Evolutionary conservation across 352 stramenopile genomes (phyloP), one percentile per base, ranked within the genome.

Genomic region (Phytophthora ohioensis): DNA sequence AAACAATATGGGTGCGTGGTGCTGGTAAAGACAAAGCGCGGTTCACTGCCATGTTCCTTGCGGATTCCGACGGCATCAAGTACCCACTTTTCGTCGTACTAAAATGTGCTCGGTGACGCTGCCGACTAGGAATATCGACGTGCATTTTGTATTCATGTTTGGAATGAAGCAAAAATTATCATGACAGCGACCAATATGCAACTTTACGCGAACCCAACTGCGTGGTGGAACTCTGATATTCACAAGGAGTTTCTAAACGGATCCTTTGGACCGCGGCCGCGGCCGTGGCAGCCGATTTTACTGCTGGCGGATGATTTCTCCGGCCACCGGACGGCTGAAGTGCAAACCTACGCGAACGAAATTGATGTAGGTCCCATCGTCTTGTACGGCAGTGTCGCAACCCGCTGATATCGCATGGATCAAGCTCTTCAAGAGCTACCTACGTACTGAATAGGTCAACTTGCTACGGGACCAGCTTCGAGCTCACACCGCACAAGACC

Each of bases 111-210:
- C 49, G 49, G 54, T 30, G 54, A 52, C 6, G 17, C 41, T 5
- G 30, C 54, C 54, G 41, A 61, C 11, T 61, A 39, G 39, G 38
- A 61, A 38, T 49, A 49, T 4, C 1, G 39, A 4, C 39, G 54
- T 21, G 39, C 27, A 4, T 61, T 61, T 52, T 39, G 54, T 7
- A 52, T 61, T 51, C 39, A 51, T 8, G 54, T 61, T 6, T 61
- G 54, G 8, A 61, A 59, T 13, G 39, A 61, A 52, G 39, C 54
- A 30, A 61, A 51, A 42, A 17, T 4, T 5, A 61, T 61, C 15
- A 51, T 42, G 54, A 5, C 27, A 15, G 8, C 21, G 2, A 32
- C 36, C 3, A 12, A 32, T 30, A 39, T 61, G 54, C 36, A 52
- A 38, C 39, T 61, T 0, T 61, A 51, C 17, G 54, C 39, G 31